phyloP scores from a whole-genome alignment of 176 grass and related monocot genomes.

The Stipa capillata region DNA sequence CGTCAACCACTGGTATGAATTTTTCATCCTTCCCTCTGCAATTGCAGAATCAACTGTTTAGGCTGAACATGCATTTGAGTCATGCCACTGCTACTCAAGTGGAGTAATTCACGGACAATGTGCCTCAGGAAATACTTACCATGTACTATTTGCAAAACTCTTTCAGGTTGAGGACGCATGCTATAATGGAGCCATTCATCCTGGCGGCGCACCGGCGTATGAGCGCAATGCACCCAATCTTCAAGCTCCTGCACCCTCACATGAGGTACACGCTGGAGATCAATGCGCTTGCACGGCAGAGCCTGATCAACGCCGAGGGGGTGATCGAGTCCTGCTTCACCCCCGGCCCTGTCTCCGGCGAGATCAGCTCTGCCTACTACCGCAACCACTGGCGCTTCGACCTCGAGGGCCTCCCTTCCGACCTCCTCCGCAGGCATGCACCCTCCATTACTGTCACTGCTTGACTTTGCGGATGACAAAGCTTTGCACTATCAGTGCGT shows the following conservation, averaged over 20 bases:
- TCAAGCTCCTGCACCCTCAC: slow-evolving; percentile 92
- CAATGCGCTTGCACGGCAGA: slow-evolving; percentile 92
- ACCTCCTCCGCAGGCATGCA: slow-evolving; percentile 75
- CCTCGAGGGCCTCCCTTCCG: slow-evolving; percentile 72
- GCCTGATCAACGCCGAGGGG: slow-evolving; percentile 80
- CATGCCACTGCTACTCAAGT: neutral
- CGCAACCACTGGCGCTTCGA: slow-evolving; percentile 69
- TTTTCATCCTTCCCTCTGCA: neutral
- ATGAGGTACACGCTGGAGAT: slow-evolving; percentile 95
- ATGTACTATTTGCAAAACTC: neutral
- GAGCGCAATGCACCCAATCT: slow-evolving; percentile 91
- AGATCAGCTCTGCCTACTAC: slow-evolving; percentile 84
- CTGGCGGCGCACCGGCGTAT: slow-evolving; percentile 76
- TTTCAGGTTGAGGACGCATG: slow-evolving; percentile 88
- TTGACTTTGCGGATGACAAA: neutral
- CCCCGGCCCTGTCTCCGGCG: slow-evolving; percentile 60
- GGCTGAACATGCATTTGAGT: neutral
- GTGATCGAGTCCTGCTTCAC: slow-evolving; percentile 98
- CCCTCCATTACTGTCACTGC: neutral
- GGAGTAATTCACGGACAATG: neutral
- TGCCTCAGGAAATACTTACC: neutral
- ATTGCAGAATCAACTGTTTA: neutral
- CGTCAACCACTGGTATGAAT: slow-evolving; percentile 80
- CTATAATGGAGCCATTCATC: slow-evolving; percentile 93
- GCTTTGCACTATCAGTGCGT: neutral